Evolutionary conservation across 2,329 filamentous ascomycete species (phyloP), one percentile per base, ranked within the genome.

Genomic region (Tolypocladium nubicola): DNA sequence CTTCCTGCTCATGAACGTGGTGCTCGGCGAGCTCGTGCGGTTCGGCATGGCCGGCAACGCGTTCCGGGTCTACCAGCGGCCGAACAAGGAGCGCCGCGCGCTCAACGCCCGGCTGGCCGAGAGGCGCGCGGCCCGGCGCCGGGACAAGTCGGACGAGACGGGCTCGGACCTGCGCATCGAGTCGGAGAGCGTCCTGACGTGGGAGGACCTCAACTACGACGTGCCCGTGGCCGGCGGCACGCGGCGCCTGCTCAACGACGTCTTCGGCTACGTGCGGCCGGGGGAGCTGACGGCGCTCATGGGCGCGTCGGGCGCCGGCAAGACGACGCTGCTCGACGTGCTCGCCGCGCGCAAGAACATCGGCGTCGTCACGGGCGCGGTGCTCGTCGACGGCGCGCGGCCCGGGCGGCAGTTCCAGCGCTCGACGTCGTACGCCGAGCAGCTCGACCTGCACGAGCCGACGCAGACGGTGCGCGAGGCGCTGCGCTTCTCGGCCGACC

Each of bases 251-350:
- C 76, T 86, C 2, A 77, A 78, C 66, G 73, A 76, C 45, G 73
- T 84, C 1, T 80, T 74, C 57, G 91, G 86, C 2, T 93, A 86
- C 63, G 88, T 91, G 54, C 84, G 86, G 60, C 89, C 89, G 1
- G 89, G 89, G 40, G 83, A 87, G 64, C 77, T 93, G 11, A 92
- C 88, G 3, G 88, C 89, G 2, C 75, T 94, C 1, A 91, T 94
- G 87, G 89, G 89, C 43, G 85, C 86, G 8, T 90, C 87, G 6
- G 88, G 88, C n/a, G 90, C 90, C 5, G 90, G 90, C 53, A 96
- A 96, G 74, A 94, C 90, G 0, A 95, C 90, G 0, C 75, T 95
- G 0, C 76, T 96, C 3, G 89, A 96, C 65, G 88, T 93, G 1
- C 75, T 95, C 40, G 81, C 81, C 0, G 69, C 76, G 1, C 74